Base-by-base conservation (phyloP, 768 basidiomycete species). In the Mycena filopes region DNA sequence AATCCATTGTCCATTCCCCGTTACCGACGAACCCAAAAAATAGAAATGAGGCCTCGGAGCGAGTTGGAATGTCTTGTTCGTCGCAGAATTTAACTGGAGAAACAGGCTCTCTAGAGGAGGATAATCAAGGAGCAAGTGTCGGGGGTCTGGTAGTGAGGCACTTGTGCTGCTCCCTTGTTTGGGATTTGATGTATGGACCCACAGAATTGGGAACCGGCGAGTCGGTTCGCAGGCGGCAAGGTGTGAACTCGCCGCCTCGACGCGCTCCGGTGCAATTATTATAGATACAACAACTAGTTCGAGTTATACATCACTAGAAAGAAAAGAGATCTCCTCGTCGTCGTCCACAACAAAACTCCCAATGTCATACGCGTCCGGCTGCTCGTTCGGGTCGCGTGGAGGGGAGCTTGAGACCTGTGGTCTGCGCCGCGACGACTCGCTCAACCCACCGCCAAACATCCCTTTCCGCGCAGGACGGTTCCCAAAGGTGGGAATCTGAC, bases 301-400 rank as follows among this genome's bases (percentile, higher is more conserved):
- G 60, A 8, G 54, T 38, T 15, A 36, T 36, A 15, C 36, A 36
- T 68, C 63, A 55, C 67, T 68, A 4, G 58, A 68, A 48, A 59
- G 42, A 42, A 66, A 88, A 25, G 82, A 84, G 55, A 91, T 84
- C 33, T 92, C 89, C 23, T 83, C 90, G 43, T 93, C 91, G 71
- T 95, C 93, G 58, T 82, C 86, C 15, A 95, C 93, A 18, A 95
- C 86, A 70, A 95, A 95, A 73, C 90, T 95, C 13, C 87, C 94
- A 46, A 90, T 71, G 45, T 79, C 83, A 73, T 95, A 95, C 51
- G 87, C 84, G 66, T 94, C 90, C 8, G 84, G 77, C 54, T 83
- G 84, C 15, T 78, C 82, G 38, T 84, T 81, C 41, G 42, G 29
- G n/a, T 82, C 81, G 21, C 77, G 77, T 23, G 79, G 79, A 5